Evolutionary conservation across 2,329 filamentous ascomycete genomes (phyloP), one percentile per base, ranked within the genome.

Genomic region (Trichothecium roseum): DNA sequence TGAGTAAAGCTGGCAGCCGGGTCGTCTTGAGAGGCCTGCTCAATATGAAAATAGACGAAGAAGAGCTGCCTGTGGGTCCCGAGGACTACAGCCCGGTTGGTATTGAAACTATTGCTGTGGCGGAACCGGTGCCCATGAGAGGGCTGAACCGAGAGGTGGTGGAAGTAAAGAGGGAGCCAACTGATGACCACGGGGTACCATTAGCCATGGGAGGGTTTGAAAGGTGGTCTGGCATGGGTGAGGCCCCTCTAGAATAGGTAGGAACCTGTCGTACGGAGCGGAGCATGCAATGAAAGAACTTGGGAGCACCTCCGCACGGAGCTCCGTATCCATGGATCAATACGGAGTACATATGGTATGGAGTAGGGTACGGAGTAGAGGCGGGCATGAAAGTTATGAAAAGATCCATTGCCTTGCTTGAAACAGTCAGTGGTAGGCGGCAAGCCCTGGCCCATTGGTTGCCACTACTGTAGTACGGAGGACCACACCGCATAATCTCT

Each of bases 1-100:
- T 95, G 81, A 91, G 84, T 51, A 96, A 95, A 58, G 84, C 81
- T 1, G 89, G 89, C 0, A 81, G 83, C 7, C 76, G 74, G 37
- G 87, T 95, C 17, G 78, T 96, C 20, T 60, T 96, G 38, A 83
- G 81, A 59, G 76, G 72, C 42, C 53, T 95, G 37, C 55, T 95
- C 35, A 80, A 81, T 15, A 67, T 78, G 54, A 75, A 87, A 20
- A 82, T 95, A 37, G 84, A 94, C 56, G 60, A 93, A 4, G 85
- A 94, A 28, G 66, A 69, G n/a, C 57, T 96, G 51, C 88, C 88
- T 0, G 91, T 87, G 78, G 88, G 87, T 0, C 79, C 81, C 2
- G 85, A 91, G 45, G 69, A 79, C 41, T 66, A 74, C 37, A 72
- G 70, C 14, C 81, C 78, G 0, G 72, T 68, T 1, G 84, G 85